Percentiles rank a stretch among this genome's conserved stretches.
Evolutionary conservation across 768 basidiomycete species (phyloP).

Genomic region (Russula earlei): DNA sequence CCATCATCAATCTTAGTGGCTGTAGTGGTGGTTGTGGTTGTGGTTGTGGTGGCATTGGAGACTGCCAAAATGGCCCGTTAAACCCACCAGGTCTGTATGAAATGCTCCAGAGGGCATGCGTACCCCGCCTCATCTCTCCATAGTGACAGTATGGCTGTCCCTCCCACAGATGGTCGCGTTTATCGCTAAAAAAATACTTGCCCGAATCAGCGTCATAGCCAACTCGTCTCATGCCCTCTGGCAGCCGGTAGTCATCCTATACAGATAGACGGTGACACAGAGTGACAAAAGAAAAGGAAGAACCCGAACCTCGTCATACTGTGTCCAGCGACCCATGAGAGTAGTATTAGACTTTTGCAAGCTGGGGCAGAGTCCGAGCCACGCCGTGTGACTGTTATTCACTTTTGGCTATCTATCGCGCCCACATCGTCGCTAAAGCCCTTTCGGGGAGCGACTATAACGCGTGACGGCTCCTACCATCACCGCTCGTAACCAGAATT

Average conservation of each 20-base stretch:
- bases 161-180: slow-evolving; percentile 35
- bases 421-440: too few relatives aligned
- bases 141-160: slow-evolving; percentile 55
- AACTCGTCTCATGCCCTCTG: slow-evolving; percentile 45
- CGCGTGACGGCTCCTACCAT: too few relatives aligned
- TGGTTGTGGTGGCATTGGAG: too few relatives aligned
- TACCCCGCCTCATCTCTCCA: slow-evolving; percentile 27
- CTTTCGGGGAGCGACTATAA: too few relatives aligned
- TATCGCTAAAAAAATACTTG: slow-evolving; percentile 53
- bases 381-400: too few relatives aligned
- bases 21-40: too few relatives aligned
- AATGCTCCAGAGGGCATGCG: neutral
- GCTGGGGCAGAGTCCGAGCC: too few relatives aligned
- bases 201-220: slow-evolving; percentile 69
- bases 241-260: slow-evolving; percentile 44
- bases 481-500: too few relatives aligned
- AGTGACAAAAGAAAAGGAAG: neutral
- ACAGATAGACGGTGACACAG: neutral
- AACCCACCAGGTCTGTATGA: neutral
- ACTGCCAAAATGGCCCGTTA: too few relatives aligned
- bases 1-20: too few relatives aligned
- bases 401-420: too few relatives aligned
- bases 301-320: slow-evolving; percentile 25
- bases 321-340: slow-evolving; percentile 30
- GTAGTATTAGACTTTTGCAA: too few relatives aligned